Base-by-base conservation (phyloP, 2,329 filamentous ascomycete genomes). In the Hymenoscyphus albidus region DNA sequence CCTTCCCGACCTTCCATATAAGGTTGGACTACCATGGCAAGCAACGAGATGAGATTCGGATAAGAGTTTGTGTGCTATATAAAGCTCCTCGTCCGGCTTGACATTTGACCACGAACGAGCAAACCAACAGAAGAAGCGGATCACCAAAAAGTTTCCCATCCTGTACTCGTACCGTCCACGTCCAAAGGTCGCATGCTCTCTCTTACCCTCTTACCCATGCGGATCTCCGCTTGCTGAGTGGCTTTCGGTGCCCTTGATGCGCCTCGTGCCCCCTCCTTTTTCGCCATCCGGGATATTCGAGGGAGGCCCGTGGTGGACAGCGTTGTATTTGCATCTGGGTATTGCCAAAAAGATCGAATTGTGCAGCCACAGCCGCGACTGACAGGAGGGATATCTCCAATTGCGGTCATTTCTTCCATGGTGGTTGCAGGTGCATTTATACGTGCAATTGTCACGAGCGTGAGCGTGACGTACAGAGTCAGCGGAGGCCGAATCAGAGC, bases 1-100 rank as follows among this genome's bases (percentile, higher is more conserved):
- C n/a, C 22, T 54, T 54, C 48, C 48, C 48, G 48, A 54, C 48
- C 48, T 54, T 54, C 48, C 48, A 54, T 54, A 54, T 54, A 54
- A 54, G 48, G 48, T 54, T 54, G 48, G 48, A 22, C 18, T 54
- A 35, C 35, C 35, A 35, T 18, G 9, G 13, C 48, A 27, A 12
- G 10, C 22, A 27, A 13, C 48, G 18, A 18, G 22, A 54, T 18
- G 48, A 54, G 18, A 54, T 54, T 27, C 48, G 44, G 44, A 51
- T 51, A 51, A 51, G 44, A 51, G 44, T 27, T 27, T 22, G 22
- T 13, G 48, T 13, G 18, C 22, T 27, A 54, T 54, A 54, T 54
- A 54, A 54, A 12, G n/a, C n/a, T 22, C 18, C 48, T 54, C 12
- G 22, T 54, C 18, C 18, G 7, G 9, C 35, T 35, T 54, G 18